Percentiles rank a stretch among this genome's conserved stretches.
Conservation (phyloP, 148 eudicot species). For the Bassia scoparia region DNA sequence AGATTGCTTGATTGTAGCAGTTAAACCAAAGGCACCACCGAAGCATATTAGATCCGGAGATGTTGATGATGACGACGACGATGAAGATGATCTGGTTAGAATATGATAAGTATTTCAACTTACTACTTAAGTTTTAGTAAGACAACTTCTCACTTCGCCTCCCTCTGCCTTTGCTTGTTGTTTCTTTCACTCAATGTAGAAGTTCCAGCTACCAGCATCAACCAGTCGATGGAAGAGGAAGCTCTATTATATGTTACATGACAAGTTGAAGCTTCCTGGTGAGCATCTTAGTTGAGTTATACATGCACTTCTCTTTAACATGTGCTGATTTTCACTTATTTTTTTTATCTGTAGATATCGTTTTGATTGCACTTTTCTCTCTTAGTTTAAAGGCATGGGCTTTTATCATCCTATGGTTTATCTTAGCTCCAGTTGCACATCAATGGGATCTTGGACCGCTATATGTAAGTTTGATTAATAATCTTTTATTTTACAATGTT, state of each 20-base stretch:
- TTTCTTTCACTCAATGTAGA: slow-evolving; percentile 32
- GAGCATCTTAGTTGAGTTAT: slow-evolving; percentile 27
- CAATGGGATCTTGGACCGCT: slow-evolving; percentile 79
- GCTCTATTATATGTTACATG: slow-evolving; percentile 49
- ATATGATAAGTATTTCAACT: not conserved
- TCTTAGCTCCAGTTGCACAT: slow-evolving; percentile 89
- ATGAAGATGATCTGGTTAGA: slow-evolving; percentile 73
- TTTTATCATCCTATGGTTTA: slow-evolving; percentile 64
- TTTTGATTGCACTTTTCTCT: slow-evolving; percentile 88
- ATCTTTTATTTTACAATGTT: too few species aligned
- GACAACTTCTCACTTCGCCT: slow-evolving; percentile 11
- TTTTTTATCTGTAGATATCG: slow-evolving; percentile 53
- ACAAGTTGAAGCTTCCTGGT: slow-evolving; percentile 77
- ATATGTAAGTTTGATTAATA: slow-evolving; percentile 57
- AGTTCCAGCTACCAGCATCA: slow-evolving; percentile 73
- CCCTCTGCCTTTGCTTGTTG: slow-evolving; percentile 16
- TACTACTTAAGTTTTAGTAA: slow-evolving; percentile 4
- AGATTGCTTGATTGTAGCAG: slow-evolving; percentile 75
- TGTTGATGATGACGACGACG: slow-evolving; percentile 73
- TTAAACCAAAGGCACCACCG: slow-evolving; percentile 74
- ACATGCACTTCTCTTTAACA: not conserved
- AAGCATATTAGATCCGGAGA: slow-evolving; percentile 44
- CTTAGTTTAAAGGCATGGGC: slow-evolving; percentile 77
- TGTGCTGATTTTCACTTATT: slow-evolving; percentile 29
- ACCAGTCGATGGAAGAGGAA: slow-evolving; percentile 66